A percentile compares a stretch with the other conserved stretches of the same genome.
Evolutionary conservation across 345 rosid species (phyloP).

Genomic region (Populus tremula): DNA sequence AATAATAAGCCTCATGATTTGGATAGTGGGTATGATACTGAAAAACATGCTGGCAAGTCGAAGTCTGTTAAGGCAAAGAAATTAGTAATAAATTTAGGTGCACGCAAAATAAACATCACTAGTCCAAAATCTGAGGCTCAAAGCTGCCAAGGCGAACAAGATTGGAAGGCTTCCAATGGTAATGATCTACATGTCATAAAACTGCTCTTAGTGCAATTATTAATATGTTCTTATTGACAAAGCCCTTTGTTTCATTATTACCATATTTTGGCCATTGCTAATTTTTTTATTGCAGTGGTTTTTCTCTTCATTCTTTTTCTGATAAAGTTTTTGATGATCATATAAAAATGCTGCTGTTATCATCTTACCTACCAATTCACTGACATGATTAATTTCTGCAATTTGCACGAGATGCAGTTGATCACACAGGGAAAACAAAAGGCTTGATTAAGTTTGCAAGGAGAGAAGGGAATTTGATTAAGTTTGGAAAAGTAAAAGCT

Average conservation of each 20-base stretch:
- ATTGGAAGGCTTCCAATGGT: slow-evolving; percentile 60
- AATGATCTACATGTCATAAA: slow-evolving; percentile 4
- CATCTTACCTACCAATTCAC: background rate
- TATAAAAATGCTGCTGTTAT: background rate
- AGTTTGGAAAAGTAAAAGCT: slow-evolving; percentile 57
- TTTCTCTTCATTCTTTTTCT: too few relatives aligned
- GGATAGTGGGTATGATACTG: slow-evolving; percentile 54
- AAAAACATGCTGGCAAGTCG: slow-evolving; percentile 50
- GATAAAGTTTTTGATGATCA: too few relatives aligned
- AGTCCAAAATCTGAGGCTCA: slow-evolving; percentile 65
- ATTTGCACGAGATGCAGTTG: slow-evolving; percentile 47
- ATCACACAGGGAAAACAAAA: slow-evolving; percentile 33
- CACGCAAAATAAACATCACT: slow-evolving; percentile 70
- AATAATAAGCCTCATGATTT: slow-evolving; percentile 53
- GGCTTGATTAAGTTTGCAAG: slow-evolving; percentile 40
- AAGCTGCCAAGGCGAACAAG: slow-evolving; percentile 60
- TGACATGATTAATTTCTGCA: slow-evolving; percentile 5
- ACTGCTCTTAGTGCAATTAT: background rate
- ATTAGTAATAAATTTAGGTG: slow-evolving; percentile 83
- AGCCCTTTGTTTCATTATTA: too few relatives aligned
- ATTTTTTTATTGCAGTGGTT: too few relatives aligned
- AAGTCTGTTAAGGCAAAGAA: slow-evolving; percentile 76
- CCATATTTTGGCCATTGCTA: too few relatives aligned
- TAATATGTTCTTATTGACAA: background rate
- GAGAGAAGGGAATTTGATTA: slow-evolving; percentile 50